Evolutionary conservation across 345 rosid species (phyloP), one percentile per base, ranked within the genome.

Genomic region (Eucalyptus grandis): DNA sequence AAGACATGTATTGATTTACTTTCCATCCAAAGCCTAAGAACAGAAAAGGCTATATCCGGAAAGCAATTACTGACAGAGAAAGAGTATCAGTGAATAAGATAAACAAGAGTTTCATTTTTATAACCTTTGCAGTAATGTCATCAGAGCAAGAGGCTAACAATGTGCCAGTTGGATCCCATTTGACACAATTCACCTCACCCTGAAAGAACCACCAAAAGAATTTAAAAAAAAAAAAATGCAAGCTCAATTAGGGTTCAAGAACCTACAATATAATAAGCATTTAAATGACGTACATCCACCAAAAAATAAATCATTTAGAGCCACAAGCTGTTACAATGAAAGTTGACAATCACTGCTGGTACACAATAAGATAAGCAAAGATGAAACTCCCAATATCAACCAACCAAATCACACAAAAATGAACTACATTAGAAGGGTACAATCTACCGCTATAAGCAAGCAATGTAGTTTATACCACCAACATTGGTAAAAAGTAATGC

Each of bases 101-200:
- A 54, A 77, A 40, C 27, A 3, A 77, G 47, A 77, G 30, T 65
- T 65, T 31, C 31, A 50, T 87, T 51, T 50, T 87, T 87, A 54
- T 17, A 92, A 98, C 99, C 99, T 98, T 98, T 17, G 98, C 99
- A 92, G 97, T 97, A 77, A 95, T 94, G 88, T 98, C 99, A 87
- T 98, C 99, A 56, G 99, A 98, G 94, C 99, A 98, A 11, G 99
- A 97, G 85, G 99, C 99, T 92, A 98, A 90, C 88, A 96, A 92
- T 56, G 95, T 89, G 88, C 99, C 99, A 30, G 98, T 96, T 58
- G 99, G 99, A 95, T 97, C 99, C 99, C 99, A 98, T 95, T 98
- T 98, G 90, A 98, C 99, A 91, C 99, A 97, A 93, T 98, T 98
- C 88, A 98, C 99, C 93, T 98, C 99, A 34, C 99, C 97, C 99